Evolutionary conservation across 805 yeast genomes (phyloP).

Genomic region (Ogataea philodendri): DNA sequence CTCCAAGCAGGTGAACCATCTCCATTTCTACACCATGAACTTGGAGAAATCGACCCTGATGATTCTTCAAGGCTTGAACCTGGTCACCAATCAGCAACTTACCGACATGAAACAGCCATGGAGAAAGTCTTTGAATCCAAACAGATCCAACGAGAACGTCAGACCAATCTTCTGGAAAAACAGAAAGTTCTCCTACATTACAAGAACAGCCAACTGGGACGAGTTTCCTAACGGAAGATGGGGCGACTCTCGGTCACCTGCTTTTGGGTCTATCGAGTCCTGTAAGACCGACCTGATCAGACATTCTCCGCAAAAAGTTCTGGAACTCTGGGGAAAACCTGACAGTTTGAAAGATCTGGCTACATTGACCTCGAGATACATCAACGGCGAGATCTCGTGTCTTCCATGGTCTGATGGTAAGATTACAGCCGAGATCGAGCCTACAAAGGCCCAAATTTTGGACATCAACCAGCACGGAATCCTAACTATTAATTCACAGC

Average conservation of each 20-base stretch:
- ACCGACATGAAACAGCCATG: conserved; percentile 56
- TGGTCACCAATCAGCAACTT: conserved; percentile 37
- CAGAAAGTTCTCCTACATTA: conserved; percentile 83
- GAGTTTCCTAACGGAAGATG: conserved; percentile 98
- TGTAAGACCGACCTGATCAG: conserved; percentile 77
- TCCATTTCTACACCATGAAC: conserved; percentile 97
- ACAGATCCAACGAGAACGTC: conserved; percentile 74
- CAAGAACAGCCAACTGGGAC: conserved; percentile 93
- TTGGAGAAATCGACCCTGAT: conserved; percentile 86
- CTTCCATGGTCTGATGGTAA: conserved; percentile 97
- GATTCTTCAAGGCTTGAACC: conserved; percentile 73
- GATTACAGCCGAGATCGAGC: conserved; percentile 67
- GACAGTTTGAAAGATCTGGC: conserved; percentile 55
- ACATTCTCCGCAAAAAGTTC: conserved; percentile 76
- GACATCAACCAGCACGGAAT: conserved; percentile 65
- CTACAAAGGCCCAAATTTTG: conserved; percentile 58
- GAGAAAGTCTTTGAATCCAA: conserved; percentile 85
- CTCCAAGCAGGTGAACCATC: conserved; percentile 73
- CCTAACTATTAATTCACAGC: conserved; percentile 89
- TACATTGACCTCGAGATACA: conserved; percentile 61
- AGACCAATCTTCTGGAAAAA: conserved; percentile 97
- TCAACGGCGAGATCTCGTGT: conserved; percentile 66
- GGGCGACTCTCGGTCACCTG: conserved; percentile 98
- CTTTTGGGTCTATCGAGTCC: conserved; percentile 86
- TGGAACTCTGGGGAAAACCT: conserved; percentile 89